These are phyloP conservation scores for Fusarium hostae DNA, from an alignment of 2,329 filamentous ascomycete species.

Conservation along the genomic window DNA sequence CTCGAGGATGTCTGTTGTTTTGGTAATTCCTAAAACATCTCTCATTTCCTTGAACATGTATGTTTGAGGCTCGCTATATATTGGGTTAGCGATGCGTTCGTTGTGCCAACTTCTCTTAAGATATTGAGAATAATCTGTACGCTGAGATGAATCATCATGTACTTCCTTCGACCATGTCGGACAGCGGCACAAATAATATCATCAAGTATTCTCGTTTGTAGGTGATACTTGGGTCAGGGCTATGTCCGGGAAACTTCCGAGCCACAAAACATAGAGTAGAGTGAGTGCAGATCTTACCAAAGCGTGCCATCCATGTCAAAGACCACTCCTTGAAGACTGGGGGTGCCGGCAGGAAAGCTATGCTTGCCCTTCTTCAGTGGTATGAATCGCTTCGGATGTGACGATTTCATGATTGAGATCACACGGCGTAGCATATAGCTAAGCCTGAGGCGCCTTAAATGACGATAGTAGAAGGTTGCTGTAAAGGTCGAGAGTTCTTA, in stretches of 20 bases:
- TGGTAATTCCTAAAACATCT: conserved; percentile 75
- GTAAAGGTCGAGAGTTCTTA: neutral
- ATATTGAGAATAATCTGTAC: neutral
- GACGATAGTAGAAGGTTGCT: neutral
- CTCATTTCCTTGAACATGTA: conserved; percentile 97
- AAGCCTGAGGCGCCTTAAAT: neutral
- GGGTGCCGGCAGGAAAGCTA: conserved; percentile 49
- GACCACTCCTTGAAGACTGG: conserved; percentile 69
- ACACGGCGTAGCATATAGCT: conserved; percentile 44
- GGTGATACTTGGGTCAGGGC: conserved; percentile 5
- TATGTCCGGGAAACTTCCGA: neutral
- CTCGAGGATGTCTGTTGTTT: conserved; percentile 83
- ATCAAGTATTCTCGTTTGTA: conserved; percentile 12
- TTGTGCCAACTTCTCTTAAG: neutral
- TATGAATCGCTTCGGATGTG: conserved; percentile 62
- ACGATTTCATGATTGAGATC: conserved; percentile 56
- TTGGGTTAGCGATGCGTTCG: conserved; percentile 3
- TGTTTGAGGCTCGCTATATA: conserved; percentile 81
- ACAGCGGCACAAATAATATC: neutral
- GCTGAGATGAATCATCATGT: neutral
- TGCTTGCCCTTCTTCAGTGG: conserved; percentile 58
- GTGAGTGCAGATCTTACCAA: conserved; percentile 69
- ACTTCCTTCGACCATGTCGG: neutral
- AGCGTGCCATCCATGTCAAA: conserved; percentile 97
- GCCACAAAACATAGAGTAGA: neutral